A percentile compares a stretch with the other conserved stretches of the same genome.
Evolutionary conservation across 768 basidiomycete species (phyloP).

Genomic region (Gyrodon lividus): DNA sequence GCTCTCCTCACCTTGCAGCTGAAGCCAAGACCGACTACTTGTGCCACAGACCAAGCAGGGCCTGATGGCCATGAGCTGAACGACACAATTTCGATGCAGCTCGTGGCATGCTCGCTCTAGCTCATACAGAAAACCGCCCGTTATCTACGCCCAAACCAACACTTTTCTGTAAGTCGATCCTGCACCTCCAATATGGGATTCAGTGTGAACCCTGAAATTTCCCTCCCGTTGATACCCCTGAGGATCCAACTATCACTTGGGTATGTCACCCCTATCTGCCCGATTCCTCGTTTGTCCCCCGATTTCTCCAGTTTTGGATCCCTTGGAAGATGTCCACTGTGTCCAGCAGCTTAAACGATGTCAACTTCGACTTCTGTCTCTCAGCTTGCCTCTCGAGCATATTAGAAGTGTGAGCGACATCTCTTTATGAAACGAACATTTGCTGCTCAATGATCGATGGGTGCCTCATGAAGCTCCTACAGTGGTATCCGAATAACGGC

Average conservation of each 20-base stretch:
- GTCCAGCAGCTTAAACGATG: background rate
- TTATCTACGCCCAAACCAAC: constrained; percentile 1
- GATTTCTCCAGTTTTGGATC: background rate
- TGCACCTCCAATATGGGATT: background rate
- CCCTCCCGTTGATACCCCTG: background rate
- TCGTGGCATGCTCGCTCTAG: background rate
- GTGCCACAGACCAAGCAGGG: background rate
- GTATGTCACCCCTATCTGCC: background rate
- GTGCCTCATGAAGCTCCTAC: background rate
- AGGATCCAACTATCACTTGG: background rate
- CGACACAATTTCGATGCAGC: background rate
- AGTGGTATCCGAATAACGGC: background rate
- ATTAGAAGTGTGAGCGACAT: background rate
- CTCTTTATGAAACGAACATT: too few relatives aligned
- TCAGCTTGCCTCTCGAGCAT: background rate
- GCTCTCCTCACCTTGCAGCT: background rate
- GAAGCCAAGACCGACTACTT: too few relatives aligned
- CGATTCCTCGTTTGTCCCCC: background rate
- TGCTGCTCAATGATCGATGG: background rate
- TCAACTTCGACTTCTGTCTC: background rate
- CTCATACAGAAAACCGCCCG: background rate
- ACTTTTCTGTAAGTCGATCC: background rate
- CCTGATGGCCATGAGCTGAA: background rate
- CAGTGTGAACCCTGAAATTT: background rate
- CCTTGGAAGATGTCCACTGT: background rate